phyloP scores from a whole-genome alignment of 2,329 filamentous ascomycete species.

The Talaromyces sp. region DNA sequence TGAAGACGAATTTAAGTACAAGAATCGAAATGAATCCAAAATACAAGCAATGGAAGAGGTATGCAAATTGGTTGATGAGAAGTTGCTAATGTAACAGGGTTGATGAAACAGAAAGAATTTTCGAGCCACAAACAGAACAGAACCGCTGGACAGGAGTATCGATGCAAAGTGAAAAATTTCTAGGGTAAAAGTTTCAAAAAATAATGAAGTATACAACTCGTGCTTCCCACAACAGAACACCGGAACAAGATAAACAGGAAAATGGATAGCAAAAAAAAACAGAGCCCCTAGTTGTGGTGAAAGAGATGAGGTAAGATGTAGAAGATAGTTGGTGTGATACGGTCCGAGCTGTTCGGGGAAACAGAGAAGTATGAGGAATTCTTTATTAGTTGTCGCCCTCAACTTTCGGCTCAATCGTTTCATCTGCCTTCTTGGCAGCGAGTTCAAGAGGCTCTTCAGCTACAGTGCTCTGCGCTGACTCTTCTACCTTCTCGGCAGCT shows the following conservation, averaged over 20 bases:
- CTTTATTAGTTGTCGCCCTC: background rate
- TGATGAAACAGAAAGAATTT: background rate
- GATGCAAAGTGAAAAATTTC: conserved; percentile 10
- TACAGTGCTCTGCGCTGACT: background rate
- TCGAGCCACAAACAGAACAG: background rate
- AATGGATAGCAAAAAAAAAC: background rate
- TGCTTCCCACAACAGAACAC: background rate
- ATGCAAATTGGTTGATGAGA: background rate
- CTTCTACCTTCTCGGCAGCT: conserved; percentile 2
- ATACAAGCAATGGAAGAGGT: too few relatives aligned
- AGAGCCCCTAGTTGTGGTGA: background rate
- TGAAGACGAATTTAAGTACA: conserved; percentile 2
- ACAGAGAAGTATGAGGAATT: background rate
- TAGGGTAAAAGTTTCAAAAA: background rate
- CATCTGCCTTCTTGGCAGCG: background rate
- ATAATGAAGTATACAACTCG: background rate
- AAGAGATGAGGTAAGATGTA: background rate
- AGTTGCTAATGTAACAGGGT: background rate
- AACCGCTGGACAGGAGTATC: conserved; percentile 15
- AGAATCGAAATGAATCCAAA: background rate
- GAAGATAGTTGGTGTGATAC: background rate
- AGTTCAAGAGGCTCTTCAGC: background rate
- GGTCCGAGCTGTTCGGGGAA: background rate
- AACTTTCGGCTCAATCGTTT: background rate
- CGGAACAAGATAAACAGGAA: background rate